A percentile compares a stretch with the other conserved stretches of the same genome.
These are phyloP conservation scores for Kodamaea laetipori DNA, from an alignment of 805 yeast genomes.

Conservation along the genomic window DNA sequence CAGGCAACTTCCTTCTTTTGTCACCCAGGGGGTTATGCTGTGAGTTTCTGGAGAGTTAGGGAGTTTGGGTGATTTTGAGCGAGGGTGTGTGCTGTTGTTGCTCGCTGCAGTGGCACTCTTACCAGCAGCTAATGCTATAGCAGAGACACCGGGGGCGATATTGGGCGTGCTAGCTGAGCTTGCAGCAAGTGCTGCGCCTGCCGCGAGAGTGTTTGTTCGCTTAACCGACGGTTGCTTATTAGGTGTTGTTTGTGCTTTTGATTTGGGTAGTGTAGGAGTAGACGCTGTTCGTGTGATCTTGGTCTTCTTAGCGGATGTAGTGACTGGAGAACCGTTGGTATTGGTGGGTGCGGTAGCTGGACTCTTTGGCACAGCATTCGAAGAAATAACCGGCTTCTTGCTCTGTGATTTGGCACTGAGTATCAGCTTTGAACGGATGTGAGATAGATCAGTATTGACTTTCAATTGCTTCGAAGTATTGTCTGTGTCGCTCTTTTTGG, in stretches of 20 bases:
- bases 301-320: not conserved
- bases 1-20: not conserved
- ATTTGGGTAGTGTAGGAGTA: not conserved
- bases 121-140: slow-evolving; percentile 9
- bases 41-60: slow-evolving; percentile 5
- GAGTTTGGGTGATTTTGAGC: not conserved
- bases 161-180: not conserved
- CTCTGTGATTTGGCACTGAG: not conserved
- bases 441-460: not conserved
- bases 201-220: slow-evolving; percentile 1
- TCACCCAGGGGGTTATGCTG: not conserved
- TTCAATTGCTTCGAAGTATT: not conserved
- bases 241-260: not conserved
- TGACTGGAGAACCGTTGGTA: not conserved
- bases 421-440: not conserved
- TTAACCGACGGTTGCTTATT: not conserved
- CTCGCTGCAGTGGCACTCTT: slow-evolving; percentile 9
- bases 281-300: not conserved
- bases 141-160: slow-evolving; percentile 8
- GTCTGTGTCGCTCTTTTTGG: slow-evolving; percentile 6
- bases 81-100: not conserved
- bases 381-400: not conserved
- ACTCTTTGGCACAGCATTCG: not conserved
- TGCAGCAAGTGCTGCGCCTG: slow-evolving; percentile 10
- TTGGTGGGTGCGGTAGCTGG: not conserved